Conservation (phyloP, 192 early-diverging fungal genomes). For the Linnemannia zychae region DNA sequence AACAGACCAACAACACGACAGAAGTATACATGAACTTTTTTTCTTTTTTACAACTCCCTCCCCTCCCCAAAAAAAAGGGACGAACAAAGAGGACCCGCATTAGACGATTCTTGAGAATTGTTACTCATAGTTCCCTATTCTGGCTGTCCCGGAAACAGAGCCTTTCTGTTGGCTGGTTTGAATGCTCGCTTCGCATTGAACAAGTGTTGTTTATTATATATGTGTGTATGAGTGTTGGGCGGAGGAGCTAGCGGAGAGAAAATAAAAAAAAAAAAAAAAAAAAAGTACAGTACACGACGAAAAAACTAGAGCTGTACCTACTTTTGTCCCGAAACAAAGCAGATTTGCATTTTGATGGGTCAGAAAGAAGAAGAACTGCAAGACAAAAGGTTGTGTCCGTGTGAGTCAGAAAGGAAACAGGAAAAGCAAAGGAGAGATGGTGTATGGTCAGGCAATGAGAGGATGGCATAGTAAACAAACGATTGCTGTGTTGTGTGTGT, state of each 20-base stretch:
- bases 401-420: background rate
- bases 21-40: background rate
- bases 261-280: background rate
- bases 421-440: background rate
- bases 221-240: background rate
- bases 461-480: background rate
- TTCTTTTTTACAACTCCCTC: too few relatives aligned
- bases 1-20: background rate
- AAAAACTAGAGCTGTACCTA: too few relatives aligned
- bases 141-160: conserved; percentile 10
- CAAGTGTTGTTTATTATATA: background rate
- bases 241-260: background rate
- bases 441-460: background rate
- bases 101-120: background rate
- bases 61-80: background rate
- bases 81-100: background rate
- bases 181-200: background rate
- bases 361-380: background rate
- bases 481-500: background rate
- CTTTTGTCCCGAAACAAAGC: background rate
- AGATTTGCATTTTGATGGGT: background rate
- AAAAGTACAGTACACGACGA: background rate
- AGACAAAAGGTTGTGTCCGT: background rate
- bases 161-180: background rate
- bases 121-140: conserved; percentile 9